Evolutionary conservation across 805 yeast species (phyloP).

Genomic region (Metschnikowia picachoensis): DNA sequence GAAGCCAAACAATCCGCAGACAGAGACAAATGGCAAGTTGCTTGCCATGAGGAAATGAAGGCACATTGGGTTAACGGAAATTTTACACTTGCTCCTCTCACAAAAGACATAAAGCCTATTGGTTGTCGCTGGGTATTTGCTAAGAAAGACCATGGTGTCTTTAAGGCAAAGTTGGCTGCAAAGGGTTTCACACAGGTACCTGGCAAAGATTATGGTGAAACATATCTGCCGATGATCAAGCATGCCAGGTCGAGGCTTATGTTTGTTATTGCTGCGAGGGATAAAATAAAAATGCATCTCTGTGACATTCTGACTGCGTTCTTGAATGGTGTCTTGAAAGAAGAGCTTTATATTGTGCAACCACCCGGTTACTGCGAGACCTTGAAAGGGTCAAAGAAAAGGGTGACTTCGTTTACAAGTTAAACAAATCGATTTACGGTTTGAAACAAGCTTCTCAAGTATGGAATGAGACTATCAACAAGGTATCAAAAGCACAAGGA

Average conservation of each 20-base stretch:
- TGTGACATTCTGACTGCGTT: neutral
- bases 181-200: no score
- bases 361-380: neutral
- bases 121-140: neutral
- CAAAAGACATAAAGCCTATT: neutral
- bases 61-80: no score
- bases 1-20: no score
- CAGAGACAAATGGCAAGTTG: no score
- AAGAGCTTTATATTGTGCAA: slow-evolving; percentile 1
- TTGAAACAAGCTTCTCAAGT: no score
- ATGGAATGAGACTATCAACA: no score
- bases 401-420: neutral
- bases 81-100: no score
- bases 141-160: neutral
- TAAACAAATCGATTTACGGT: no score
- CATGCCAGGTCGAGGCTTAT: neutral
- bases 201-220: no score
- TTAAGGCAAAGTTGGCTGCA: neutral
- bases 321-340: no score
- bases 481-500: no score
- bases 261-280: neutral
- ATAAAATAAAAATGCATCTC: neutral
- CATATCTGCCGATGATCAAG: slow-evolving; percentile 2
- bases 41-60: no score
- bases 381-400: neutral